Evolutionary conservation across 202 grass and related monocot species (phyloP).

Genomic region (Musa balbisiana): DNA sequence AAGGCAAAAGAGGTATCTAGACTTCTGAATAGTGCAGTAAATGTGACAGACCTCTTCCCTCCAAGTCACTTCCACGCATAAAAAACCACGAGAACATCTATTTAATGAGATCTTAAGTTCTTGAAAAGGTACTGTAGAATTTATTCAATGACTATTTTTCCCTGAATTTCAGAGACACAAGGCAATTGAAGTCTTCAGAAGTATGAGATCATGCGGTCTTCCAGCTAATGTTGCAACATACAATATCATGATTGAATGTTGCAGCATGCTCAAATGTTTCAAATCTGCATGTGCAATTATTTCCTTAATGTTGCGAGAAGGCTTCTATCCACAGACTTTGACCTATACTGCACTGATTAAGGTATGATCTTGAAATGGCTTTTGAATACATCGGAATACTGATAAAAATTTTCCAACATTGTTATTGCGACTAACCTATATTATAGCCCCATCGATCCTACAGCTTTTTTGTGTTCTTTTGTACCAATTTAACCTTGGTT

Average conservation of each 20-base stretch:
- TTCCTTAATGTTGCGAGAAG: slow-evolving; percentile 79
- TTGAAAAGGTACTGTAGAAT: background rate
- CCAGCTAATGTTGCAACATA: slow-evolving; percentile 51
- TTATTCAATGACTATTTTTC: slow-evolving; percentile 2
- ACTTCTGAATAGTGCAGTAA: background rate
- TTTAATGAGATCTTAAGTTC: too few relatives aligned
- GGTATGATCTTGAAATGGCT: slow-evolving; percentile 15
- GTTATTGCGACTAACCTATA: background rate
- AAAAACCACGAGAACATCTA: too few relatives aligned
- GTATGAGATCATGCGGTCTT: slow-evolving; percentile 49
- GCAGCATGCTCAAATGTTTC: slow-evolving; percentile 40
- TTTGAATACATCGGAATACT: too few relatives aligned
- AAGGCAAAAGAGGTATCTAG: slow-evolving; percentile 48
- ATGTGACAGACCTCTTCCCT: background rate
- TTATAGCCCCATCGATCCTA: background rate
- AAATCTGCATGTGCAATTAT: slow-evolving; percentile 53
- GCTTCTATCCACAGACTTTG: slow-evolving; percentile 36
- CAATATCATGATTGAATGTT: slow-evolving; percentile 84
- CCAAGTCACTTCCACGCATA: too few relatives aligned
- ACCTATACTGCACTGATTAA: slow-evolving; percentile 60
- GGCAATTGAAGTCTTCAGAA: slow-evolving; percentile 62
- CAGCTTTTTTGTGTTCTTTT: background rate
- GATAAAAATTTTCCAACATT: background rate
- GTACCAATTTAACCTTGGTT: background rate
- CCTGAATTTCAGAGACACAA: slow-evolving; percentile 39